Conservation (phyloP, 2,329 filamentous ascomycete genomes). For the Ilyonectria sp. region DNA sequence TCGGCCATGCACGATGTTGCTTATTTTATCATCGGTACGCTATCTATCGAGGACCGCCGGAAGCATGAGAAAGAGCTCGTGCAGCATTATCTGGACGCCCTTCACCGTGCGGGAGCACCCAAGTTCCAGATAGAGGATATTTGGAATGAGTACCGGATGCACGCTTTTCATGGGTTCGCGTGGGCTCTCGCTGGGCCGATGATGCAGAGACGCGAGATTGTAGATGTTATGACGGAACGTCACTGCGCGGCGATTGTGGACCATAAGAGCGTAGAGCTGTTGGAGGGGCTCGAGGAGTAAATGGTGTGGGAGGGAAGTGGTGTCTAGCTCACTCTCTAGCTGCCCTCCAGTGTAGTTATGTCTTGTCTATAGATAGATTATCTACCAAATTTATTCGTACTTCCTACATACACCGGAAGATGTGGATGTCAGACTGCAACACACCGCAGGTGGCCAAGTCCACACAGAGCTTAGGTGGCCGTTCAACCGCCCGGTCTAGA, state of each 20-base stretch:
- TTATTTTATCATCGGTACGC: no score
- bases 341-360: background rate
- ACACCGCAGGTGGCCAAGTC: no score
- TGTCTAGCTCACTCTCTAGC: background rate
- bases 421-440: no score
- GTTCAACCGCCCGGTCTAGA: no score
- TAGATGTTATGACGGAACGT: conserved; percentile 28
- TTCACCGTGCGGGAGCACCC: conserved; percentile 6
- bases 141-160: conserved; percentile 32
- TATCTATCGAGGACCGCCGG: no score
- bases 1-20: conserved; percentile 1
- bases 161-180: conserved; percentile 32
- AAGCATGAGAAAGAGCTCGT: conserved; percentile 20
- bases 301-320: background rate
- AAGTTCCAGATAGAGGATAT: background rate
- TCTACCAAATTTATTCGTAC: background rate
- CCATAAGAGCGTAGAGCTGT: conserved; percentile 30
- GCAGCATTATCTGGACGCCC: conserved; percentile 22
- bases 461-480: no score
- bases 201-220: conserved; percentile 33
- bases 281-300: conserved; percentile 16
- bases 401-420: background rate
- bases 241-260: conserved; percentile 32
- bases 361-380: background rate
- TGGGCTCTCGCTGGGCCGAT: conserved; percentile 32